Base-by-base conservation (phyloP, 2,329 filamentous ascomycete species). In the Neurospora sp. region DNA sequence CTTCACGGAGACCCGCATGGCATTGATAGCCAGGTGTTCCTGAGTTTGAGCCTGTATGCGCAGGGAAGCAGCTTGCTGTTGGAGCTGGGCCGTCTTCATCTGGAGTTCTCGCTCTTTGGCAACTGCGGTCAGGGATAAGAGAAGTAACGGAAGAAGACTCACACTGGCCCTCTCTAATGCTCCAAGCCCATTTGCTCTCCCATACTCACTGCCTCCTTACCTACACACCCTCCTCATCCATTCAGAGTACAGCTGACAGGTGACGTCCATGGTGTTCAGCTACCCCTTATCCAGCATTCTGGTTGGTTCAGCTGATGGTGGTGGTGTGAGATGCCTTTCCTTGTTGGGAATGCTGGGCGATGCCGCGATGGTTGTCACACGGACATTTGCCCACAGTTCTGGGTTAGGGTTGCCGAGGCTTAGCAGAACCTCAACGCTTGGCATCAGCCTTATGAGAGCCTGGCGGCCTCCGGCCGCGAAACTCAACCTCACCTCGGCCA, bases 191-290 rank as follows among this genome's bases (percentile, higher is more conserved):
- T 52, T 11, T 11, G 43, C 11, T 72, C 46, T 4, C 69, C 69
- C 5, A 68, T 69, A 13, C 68, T 68, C 1, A 40, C 69, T 7
- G 70, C 42, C n/a, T 73, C 66, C 10, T 38, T 38, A 28, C 23
- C 23, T 28, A 71, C 71, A 73, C 0, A 73, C 62, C 17, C 62
- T 69, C 7, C 71, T 67, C 71, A 73, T 73, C 1, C 68, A 39
- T 4, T 67, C 46, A 3, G 72, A 73, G n/a, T 72, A 73, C 4
- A 73, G 42, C 58, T 73, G 71, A 58, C 70, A 72, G 0, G 71
- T 72, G 19, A 72, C 71, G 5, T 52, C 7, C 4, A 28, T 52
- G 10, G 19, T 52, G 19, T 52, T 52, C 43, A 52, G 19, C 43
- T 52, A 5, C 43, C n/a, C 2, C 9, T 13, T 52, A 5, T 19